Evolutionary conservation across 192 early-diverging fungal species (phyloP).

Genomic region (Phycomyces blakesleeanus): DNA sequence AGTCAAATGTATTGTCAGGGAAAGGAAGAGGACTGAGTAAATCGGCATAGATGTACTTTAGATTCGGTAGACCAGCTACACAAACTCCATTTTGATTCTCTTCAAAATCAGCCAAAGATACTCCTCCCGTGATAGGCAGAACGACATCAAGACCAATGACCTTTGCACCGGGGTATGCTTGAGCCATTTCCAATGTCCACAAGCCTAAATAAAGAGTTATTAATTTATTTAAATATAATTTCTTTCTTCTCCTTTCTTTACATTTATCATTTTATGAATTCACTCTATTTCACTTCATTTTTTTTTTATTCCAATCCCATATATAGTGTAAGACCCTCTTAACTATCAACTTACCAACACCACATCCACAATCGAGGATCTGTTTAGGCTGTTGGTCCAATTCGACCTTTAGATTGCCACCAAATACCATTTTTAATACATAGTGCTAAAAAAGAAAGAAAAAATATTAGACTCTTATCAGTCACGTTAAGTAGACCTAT

Average conservation of each 20-base stretch:
- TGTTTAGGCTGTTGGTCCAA: not conserved
- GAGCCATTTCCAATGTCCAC: slow-evolving; percentile 45
- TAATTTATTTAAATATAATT: too few relatives aligned
- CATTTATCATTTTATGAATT: not conserved
- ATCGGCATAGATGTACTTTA: slow-evolving; percentile 41
- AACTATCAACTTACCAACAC: slow-evolving; percentile 7
- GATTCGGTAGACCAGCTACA: slow-evolving; percentile 12
- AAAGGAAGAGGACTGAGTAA: slow-evolving; percentile 36
- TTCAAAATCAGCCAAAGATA: not conserved
- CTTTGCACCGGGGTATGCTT: slow-evolving; percentile 38
- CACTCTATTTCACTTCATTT: not conserved
- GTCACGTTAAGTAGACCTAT: not conserved
- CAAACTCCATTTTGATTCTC: not conserved
- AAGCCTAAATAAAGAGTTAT: too few relatives aligned
- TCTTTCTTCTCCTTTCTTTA: too few relatives aligned
- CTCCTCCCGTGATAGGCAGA: slow-evolving; percentile 5
- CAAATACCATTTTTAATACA: slow-evolving; percentile 26
- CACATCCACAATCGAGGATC: slow-evolving; percentile 26
- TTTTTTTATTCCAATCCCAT: not conserved
- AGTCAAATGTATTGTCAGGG: slow-evolving; percentile 45
- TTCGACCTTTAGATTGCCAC: slow-evolving; percentile 15
- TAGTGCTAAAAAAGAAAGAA: slow-evolving; percentile 17
- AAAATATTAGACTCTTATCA: not conserved
- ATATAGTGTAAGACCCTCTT: not conserved
- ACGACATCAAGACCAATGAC: slow-evolving; percentile 50